Conservation (phyloP, 805 yeast species). For the Metschnikowia noctiluminum region DNA sequence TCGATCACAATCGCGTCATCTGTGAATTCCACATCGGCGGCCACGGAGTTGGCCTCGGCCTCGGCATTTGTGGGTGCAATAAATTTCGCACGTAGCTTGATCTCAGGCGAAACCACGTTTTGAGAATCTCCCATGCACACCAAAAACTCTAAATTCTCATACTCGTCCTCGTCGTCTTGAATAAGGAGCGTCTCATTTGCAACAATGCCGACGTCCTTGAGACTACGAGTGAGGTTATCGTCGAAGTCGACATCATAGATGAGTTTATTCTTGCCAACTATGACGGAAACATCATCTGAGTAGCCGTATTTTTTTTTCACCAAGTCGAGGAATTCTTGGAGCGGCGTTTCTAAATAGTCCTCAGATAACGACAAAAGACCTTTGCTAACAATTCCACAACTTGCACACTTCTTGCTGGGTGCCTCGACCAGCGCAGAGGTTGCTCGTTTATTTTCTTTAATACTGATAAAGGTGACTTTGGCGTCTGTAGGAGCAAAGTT, state of each 20-base stretch:
- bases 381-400: conserved; percentile 49
- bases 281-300: conserved; percentile 52
- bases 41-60: neutral
- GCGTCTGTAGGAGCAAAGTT: conserved; percentile 26
- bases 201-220: conserved; percentile 49
- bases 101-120: conserved; percentile 15
- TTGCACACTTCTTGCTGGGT: conserved; percentile 72
- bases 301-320: conserved; percentile 52
- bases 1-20: conserved; percentile 12
- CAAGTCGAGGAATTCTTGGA: conserved; percentile 51
- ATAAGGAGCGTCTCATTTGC: conserved; percentile 65
- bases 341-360: conserved; percentile 43
- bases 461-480: conserved; percentile 37
- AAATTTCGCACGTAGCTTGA: conserved; percentile 14
- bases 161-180: conserved; percentile 74
- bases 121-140: conserved; percentile 25
- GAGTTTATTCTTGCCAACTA: conserved; percentile 56
- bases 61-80: neutral
- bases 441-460: conserved; percentile 58
- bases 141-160: conserved; percentile 62
- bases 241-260: conserved; percentile 86
- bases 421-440: conserved; percentile 57
- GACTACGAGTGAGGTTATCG: conserved; percentile 55
- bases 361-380: conserved; percentile 9
- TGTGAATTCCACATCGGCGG: neutral